These are phyloP conservation scores for Cucumis variabilis DNA, from an alignment of 331 rosid genomes.

Conservation along the genomic window DNA sequence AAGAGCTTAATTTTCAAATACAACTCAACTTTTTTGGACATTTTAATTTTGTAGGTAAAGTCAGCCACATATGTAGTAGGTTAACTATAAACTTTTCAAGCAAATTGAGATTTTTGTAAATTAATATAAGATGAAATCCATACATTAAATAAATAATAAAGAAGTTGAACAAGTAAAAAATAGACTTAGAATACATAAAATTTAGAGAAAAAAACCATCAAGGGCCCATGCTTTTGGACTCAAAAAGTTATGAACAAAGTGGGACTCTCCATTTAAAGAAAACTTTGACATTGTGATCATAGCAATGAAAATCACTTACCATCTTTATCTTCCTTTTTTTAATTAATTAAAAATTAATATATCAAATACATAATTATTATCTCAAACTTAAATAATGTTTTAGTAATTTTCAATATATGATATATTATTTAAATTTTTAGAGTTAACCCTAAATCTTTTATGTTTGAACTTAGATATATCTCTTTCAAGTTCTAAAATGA, in stretches of 20 bases:
- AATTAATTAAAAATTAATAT: background rate
- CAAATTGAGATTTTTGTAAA: background rate
- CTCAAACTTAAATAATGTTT: background rate
- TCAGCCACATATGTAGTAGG: background rate
- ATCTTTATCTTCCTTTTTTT: background rate
- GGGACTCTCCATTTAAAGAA: conserved; percentile 6
- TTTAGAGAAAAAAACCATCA: background rate
- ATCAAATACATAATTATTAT: background rate
- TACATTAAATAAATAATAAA: no score
- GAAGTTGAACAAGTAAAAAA: no score
- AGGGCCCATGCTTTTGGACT: background rate
- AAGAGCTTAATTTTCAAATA: no score
- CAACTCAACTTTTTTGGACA: background rate
- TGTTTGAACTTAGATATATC: no score
- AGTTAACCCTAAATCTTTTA: no score
- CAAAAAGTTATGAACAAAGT: background rate
- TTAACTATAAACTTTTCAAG: background rate
- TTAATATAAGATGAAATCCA: no score
- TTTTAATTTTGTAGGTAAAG: background rate
- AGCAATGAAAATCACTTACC: background rate
- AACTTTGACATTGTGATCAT: conserved; percentile 22
- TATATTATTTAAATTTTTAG: no score
- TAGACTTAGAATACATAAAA: background rate
- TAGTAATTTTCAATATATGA: no score
- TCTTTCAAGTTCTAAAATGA: no score